A percentile compares a stretch with the other conserved stretches of the same genome.
phyloP scores from a whole-genome alignment of 768 basidiomycete genomes.

The Lactarius indigo region DNA sequence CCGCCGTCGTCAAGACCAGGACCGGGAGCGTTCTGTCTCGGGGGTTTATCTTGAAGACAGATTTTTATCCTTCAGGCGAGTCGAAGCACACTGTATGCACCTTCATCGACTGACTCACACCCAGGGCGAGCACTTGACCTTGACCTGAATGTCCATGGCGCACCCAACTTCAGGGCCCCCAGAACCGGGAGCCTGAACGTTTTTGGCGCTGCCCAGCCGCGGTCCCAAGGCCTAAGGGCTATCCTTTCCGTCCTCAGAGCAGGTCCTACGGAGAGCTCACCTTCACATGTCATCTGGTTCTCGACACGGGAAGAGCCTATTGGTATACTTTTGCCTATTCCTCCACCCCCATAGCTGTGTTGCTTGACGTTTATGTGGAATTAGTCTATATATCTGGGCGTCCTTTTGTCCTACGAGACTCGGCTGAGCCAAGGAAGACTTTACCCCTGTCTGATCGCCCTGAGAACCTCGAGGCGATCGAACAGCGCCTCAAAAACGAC shows the following conservation, averaged over 20 bases:
- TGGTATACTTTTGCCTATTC: slow-evolving; percentile 43
- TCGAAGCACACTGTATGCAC: not conserved
- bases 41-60: slow-evolving; percentile 94
- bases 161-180: slow-evolving; percentile 91
- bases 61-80: slow-evolving; percentile 73
- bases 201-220: slow-evolving; percentile 94
- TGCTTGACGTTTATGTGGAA: slow-evolving; percentile 18
- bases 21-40: slow-evolving; percentile 79
- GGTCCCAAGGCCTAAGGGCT: slow-evolving; percentile 85
- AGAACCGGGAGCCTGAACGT: slow-evolving; percentile 79
- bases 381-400: slow-evolving; percentile 85
- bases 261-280: slow-evolving; percentile 56
- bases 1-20: slow-evolving; percentile 78
- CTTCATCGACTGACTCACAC: slow-evolving; percentile 3
- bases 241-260: slow-evolving; percentile 83
- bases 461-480: slow-evolving; percentile 92
- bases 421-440: slow-evolving; percentile 74
- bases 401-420: slow-evolving; percentile 90
- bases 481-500: slow-evolving; percentile 82
- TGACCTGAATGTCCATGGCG: slow-evolving; percentile 88
- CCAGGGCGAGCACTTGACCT: slow-evolving; percentile 85
- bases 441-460: slow-evolving; percentile 87
- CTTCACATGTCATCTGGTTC: slow-evolving; percentile 88
- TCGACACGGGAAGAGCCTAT: slow-evolving; percentile 96
- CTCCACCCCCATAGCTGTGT: not conserved